These are phyloP conservation scores for Amylocystis lapponica DNA, from an alignment of 768 basidiomycete species.

Conservation along the genomic window DNA sequence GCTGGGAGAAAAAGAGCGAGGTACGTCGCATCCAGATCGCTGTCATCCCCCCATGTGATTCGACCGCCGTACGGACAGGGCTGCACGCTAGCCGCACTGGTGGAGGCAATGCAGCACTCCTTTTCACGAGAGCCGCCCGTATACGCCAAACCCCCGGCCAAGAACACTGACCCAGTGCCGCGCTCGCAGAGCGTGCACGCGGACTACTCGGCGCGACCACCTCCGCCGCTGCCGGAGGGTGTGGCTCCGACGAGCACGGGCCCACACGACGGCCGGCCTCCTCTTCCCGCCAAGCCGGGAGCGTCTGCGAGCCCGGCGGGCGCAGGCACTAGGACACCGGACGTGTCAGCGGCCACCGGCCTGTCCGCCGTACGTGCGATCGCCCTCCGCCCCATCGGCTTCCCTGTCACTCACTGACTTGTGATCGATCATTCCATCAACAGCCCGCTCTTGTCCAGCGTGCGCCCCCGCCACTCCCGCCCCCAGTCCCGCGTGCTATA, in stretches of 20 bases:
- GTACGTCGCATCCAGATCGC: too few species aligned
- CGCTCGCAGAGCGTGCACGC: constrained; percentile 10
- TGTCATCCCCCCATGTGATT: constrained; percentile 17
- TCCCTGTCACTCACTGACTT: too few species aligned
- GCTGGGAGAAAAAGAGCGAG: constrained; percentile 84
- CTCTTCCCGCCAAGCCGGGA: constrained; percentile 36
- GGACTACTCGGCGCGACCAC: constrained; percentile 22
- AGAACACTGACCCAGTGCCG: constrained; percentile 5
- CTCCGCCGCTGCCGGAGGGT: constrained; percentile 18
- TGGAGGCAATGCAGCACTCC: constrained; percentile 72
- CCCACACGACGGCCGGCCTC: constrained; percentile 27
- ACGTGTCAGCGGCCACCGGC: too few species aligned
- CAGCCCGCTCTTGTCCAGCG: too few species aligned
- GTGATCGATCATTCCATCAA: too few species aligned
- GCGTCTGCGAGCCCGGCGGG: too few species aligned
- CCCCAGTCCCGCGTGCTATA: constrained; percentile 5
- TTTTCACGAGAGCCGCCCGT: constrained; percentile 88
- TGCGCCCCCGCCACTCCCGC: constrained; percentile 14
- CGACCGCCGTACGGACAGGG: constrained; percentile 40
- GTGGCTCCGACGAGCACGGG: constrained; percentile 1
- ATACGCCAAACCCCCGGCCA: constrained; percentile 65
- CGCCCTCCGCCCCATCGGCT: too few species aligned
- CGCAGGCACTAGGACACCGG: too few species aligned
- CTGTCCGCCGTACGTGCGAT: too few species aligned
- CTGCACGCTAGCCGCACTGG: constrained; percentile 65